Percentiles rank a stretch among this genome's conserved stretches.
These are phyloP conservation scores for Starmerella ratchasimensis DNA, from an alignment of 805 yeast genomes.

Conservation along the genomic window DNA sequence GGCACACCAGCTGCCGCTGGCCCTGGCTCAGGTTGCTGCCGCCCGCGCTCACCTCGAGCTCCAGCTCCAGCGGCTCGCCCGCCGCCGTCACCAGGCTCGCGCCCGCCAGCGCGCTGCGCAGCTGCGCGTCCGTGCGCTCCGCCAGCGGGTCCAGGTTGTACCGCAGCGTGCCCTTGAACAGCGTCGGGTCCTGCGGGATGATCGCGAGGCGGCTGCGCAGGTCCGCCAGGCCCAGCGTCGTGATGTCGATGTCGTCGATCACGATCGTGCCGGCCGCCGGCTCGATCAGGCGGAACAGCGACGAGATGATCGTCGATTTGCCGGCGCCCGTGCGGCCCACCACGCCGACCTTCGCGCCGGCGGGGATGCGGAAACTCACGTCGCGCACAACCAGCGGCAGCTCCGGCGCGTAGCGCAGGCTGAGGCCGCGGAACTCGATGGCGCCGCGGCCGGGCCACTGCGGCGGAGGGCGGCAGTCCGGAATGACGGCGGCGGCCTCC, in stretches of 20 bases:
- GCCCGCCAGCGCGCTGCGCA: constrained; percentile 47
- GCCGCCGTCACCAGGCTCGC: constrained; percentile 41
- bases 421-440: constrained; percentile 59
- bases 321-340: constrained; percentile 99
- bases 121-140: constrained; percentile 40
- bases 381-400: constrained; percentile 83
- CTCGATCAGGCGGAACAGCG: constrained; percentile 58
- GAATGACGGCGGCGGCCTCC: constrained; percentile 60
- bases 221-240: constrained; percentile 46
- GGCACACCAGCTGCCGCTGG: constrained; percentile 75
- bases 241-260: constrained; percentile 55
- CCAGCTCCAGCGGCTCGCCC: constrained; percentile 30
- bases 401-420: constrained; percentile 79
- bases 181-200: constrained; percentile 73
- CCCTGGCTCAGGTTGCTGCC: constrained; percentile 81
- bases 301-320: constrained; percentile 89
- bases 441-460: constrained; percentile 80
- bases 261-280: constrained; percentile 41
- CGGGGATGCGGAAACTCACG: constrained; percentile 66
- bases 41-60: constrained; percentile 30
- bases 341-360: constrained; percentile 75
- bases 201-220: constrained; percentile 53
- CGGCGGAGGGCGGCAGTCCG: constrained; percentile 51
- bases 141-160: constrained; percentile 61
- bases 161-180: constrained; percentile 58